Conservation (phyloP, 1,139 yeast species). For the Kodamaea alishanica region DNA sequence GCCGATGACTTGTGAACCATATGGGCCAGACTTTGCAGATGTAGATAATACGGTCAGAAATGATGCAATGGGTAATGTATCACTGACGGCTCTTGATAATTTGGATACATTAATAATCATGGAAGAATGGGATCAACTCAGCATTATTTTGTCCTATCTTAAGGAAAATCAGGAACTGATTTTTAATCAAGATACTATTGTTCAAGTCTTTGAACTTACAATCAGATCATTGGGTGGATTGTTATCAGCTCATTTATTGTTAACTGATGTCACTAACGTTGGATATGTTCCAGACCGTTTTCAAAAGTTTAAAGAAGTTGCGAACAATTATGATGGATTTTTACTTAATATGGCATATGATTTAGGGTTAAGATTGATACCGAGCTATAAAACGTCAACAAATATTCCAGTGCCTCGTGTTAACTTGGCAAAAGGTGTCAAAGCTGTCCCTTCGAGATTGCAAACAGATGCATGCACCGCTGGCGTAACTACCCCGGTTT, state of each 20-base stretch:
- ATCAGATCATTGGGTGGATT: constrained; percentile 79
- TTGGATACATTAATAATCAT: constrained; percentile 74
- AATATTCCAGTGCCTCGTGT: constrained; percentile 73
- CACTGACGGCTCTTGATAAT: constrained; percentile 74
- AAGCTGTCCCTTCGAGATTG: constrained; percentile 35
- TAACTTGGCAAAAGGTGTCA: constrained; percentile 54
- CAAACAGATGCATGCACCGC: constrained; percentile 76
- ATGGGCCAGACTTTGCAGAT: constrained; percentile 59
- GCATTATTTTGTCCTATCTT: constrained; percentile 46
- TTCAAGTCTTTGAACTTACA: constrained; percentile 84
- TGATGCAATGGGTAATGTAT: constrained; percentile 82
- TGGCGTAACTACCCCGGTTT: constrained; percentile 78
- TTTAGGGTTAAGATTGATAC: constrained; percentile 62
- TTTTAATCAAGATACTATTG: constrained; percentile 63
- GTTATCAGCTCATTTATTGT: constrained; percentile 68
- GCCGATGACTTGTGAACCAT: constrained; percentile 69
- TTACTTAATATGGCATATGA: constrained; percentile 66
- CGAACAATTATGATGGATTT: constrained; percentile 59
- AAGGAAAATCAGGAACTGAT: constrained; percentile 28
- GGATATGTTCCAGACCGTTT: constrained; percentile 9
- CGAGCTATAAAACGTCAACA: constrained; percentile 59
- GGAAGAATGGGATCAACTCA: constrained; percentile 58
- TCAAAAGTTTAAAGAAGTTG: constrained; percentile 16
- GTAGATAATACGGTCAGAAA: constrained; percentile 57
- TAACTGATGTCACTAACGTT: constrained; percentile 48